These are phyloP conservation scores for Trebouxia sp. DNA, from an alignment of 139 green algal species.

Conservation along the genomic window DNA sequence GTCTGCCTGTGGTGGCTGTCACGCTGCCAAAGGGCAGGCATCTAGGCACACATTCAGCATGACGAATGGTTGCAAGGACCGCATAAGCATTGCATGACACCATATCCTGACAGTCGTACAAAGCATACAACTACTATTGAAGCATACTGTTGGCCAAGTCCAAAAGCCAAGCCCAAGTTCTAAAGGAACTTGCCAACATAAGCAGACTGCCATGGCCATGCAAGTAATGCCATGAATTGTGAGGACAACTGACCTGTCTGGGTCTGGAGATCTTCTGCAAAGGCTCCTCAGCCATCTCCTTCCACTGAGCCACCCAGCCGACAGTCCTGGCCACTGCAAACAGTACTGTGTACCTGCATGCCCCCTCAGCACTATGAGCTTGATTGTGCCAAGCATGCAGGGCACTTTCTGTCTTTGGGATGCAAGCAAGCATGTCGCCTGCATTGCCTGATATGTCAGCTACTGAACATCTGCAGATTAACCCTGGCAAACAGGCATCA, in stretches of 20 bases:
- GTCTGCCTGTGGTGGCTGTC: too few relatives aligned
- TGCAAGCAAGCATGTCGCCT: too few relatives aligned
- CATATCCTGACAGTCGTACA: too few relatives aligned
- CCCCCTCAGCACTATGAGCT: background rate
- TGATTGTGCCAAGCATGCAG: too few relatives aligned
- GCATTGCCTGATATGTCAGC: too few relatives aligned
- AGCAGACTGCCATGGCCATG: background rate
- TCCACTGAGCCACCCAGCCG: slow-evolving; percentile 79
- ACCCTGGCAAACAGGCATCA: too few relatives aligned
- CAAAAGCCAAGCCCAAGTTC: background rate
- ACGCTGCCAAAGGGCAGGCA: too few relatives aligned
- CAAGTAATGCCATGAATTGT: background rate
- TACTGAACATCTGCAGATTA: too few relatives aligned
- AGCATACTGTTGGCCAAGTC: background rate
- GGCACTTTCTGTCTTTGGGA: too few relatives aligned
- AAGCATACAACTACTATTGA: background rate
- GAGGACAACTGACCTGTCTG: slow-evolving; percentile 43
- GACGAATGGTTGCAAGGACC: too few relatives aligned
- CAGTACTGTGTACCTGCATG: slow-evolving; percentile 65
- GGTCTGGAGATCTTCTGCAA: slow-evolving; percentile 58
- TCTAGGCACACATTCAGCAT: too few relatives aligned
- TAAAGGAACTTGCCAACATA: background rate
- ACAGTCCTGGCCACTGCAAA: slow-evolving; percentile 73
- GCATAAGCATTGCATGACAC: too few relatives aligned
- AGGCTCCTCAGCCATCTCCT: slow-evolving; percentile 65